Base-by-base conservation (phyloP, 2,329 filamentous ascomycete species). In the Colletotrichum endophyticum region DNA sequence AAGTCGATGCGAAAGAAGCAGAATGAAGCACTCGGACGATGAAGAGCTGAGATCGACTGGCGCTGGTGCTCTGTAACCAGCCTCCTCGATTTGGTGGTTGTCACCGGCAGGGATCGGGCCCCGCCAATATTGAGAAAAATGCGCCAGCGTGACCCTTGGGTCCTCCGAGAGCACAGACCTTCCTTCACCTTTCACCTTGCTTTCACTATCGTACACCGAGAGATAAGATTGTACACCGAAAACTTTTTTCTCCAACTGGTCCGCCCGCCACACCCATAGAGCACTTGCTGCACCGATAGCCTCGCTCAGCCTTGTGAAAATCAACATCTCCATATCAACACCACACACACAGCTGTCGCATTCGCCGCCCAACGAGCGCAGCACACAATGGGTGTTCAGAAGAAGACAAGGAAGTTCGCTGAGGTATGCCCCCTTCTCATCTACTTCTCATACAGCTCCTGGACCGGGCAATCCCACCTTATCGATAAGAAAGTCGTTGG, bases 331-430 rank as follows among this genome's bases (percentile, higher is more conserved):
- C 25, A 32, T 57, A 25, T 22, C 57, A 59, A 34, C 72, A 66
- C 39, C 36, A 62, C 30, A 63, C 57, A 25, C n/a, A 28, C n/a
- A 30, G 59, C 66, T 53, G 39, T 63, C 56, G 39, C 68, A 34
- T 36, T 56, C 49, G 27, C 34, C 59, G 15, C 56, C n/a, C 63
- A 19, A 66, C 59, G 59, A 66, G 12, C 36, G 53, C 19, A 72
- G 25, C 6, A 59, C 63, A 79, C 73, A 78, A 98, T 98, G 96
- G 96, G 96, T 86, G 92, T 96, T 80, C 92, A 93, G 78, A 98
- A 98, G 89, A 95, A 93, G 85, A 98, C 95, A 70, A 93, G 96
- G 88, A 98, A 98, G 88, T 99, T 98, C 85, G 96, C 93, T 66
- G 88, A 90, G 84, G 91, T 92, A 82, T 76, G 86, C 77, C 49